A percentile compares a stretch with the other conserved stretches of the same genome.
These are phyloP conservation scores for Scorias spongiosa DNA, from an alignment of 2,329 filamentous ascomycete species.

Conservation along the genomic window DNA sequence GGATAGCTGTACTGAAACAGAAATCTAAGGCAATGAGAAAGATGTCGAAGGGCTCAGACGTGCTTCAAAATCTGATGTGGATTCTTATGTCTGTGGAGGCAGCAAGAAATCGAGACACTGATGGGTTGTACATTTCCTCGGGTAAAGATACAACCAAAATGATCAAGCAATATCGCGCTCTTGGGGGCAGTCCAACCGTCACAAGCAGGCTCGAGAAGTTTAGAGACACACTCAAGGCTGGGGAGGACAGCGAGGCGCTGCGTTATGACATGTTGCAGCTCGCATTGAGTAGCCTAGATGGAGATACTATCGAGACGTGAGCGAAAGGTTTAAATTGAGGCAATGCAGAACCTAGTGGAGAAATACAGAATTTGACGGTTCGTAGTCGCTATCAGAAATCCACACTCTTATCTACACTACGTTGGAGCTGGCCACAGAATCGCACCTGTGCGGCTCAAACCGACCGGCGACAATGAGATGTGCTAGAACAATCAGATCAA, in stretches of 20 bases:
- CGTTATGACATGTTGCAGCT: not conserved
- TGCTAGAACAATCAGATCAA: conserved; percentile 4
- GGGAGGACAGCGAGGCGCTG: conserved; percentile 8
- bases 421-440: too few relatives aligned
- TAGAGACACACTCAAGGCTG: conserved; percentile 16
- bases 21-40: conserved; percentile 12
- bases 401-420: too few relatives aligned
- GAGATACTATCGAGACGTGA: too few relatives aligned
- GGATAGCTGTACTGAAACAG: conserved; percentile 8
- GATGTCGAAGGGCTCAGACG: conserved; percentile 15
- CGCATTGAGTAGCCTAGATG: not conserved
- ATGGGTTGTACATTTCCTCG: conserved; percentile 18
- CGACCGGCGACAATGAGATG: too few relatives aligned
- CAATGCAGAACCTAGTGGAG: too few relatives aligned
- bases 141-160: conserved; percentile 22
- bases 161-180: conserved; percentile 13
- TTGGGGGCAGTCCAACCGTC: conserved; percentile 9
- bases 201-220: conserved; percentile 12
- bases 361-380: not conserved
- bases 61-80: conserved; percentile 21
- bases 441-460: too few relatives aligned
- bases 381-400: not conserved
- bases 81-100: conserved; percentile 11
- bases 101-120: conserved; percentile 2
- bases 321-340: too few relatives aligned